phyloP scores from a whole-genome alignment of 202 grass and related monocot species.

The Elaeis oleifera region DNA sequence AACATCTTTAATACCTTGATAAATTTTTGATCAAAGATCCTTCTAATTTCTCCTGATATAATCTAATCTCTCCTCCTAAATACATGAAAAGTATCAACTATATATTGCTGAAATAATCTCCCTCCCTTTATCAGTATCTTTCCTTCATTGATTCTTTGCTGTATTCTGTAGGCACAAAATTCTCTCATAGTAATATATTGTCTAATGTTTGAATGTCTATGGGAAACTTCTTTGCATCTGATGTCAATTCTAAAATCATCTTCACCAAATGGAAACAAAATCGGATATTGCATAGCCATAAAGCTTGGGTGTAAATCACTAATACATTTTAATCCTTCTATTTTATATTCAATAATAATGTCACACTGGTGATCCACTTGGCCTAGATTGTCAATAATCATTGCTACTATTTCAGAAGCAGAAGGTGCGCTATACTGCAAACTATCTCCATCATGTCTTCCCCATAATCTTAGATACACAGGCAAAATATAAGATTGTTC shows the following conservation, averaged over 20 bases:
- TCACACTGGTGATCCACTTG: neutral
- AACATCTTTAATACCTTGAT: no score
- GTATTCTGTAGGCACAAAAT: slow-evolving; percentile 1
- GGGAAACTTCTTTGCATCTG: neutral
- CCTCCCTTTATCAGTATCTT: neutral
- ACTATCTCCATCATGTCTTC: neutral
- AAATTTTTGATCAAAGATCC: no score
- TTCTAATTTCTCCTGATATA: slow-evolving; percentile 1
- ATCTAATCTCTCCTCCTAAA: neutral
- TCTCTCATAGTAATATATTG: neutral
- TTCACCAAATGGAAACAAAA: neutral
- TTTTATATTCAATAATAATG: slow-evolving; percentile 7
- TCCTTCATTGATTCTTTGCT: neutral
- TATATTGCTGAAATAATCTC: no score
- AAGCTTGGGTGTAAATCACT: neutral
- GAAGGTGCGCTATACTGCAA: neutral
- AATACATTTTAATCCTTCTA: slow-evolving; percentile 6
- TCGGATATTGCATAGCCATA: slow-evolving; percentile 11
- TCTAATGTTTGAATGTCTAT: neutral
- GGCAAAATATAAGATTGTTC: no score
- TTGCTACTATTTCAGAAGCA: neutral
- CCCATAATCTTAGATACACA: neutral
- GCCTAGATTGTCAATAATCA: neutral
- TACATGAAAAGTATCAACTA: neutral
- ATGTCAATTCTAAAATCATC: no score